Evolutionary conservation across 306 rosid genomes (phyloP), one percentile per base, ranked within the genome.

Genomic region (Casuarina glauca): DNA sequence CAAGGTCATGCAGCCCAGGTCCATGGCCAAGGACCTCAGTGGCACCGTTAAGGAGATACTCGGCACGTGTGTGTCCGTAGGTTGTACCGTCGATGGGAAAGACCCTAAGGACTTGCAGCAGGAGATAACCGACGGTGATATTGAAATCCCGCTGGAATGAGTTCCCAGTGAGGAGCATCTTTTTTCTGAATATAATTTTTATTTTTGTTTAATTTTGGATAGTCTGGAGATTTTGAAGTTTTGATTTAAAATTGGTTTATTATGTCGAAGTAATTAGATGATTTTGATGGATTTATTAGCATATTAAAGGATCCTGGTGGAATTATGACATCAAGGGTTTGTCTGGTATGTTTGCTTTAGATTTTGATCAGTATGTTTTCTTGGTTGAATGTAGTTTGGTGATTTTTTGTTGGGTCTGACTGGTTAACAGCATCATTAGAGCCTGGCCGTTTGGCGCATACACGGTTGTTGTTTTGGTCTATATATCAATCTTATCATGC

Each of bases 81-180:
- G 98, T 0, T 93, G 98, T 68, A 90, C 94, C 7, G 98, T 93
- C 20, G 96, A 93, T 43, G 94, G 96, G 0, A 93, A 91, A 72
- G 91, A 86, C 48, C 98, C 98, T 0, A 93, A 93, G 86, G 98
- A 93, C 42, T 80, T 93, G 81, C 98, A 93, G 86, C 88, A 90
- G 84, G 98, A 93, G 75, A 86, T 93, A 2, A 7, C 80, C 16
- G 94, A 93, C 6, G 98, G 94, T 0, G 98, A 91, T 39, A 89
- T 91, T 39, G 98, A 93, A 70, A 74, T 93, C 67, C 97, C 98
- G 15, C 90, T 19, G 79, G 98, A 93, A 15, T 93, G 84, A 93
- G 87, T 53, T 69, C 78, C 50, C 6, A 70, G 35, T 32, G 36
- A 19, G n/a, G 9, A 50, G 12, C 71, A 43, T 77, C 51, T 53